Evolutionary conservation across 208 protist species (phyloP).

Genomic region (Crithidia sp.): DNA sequence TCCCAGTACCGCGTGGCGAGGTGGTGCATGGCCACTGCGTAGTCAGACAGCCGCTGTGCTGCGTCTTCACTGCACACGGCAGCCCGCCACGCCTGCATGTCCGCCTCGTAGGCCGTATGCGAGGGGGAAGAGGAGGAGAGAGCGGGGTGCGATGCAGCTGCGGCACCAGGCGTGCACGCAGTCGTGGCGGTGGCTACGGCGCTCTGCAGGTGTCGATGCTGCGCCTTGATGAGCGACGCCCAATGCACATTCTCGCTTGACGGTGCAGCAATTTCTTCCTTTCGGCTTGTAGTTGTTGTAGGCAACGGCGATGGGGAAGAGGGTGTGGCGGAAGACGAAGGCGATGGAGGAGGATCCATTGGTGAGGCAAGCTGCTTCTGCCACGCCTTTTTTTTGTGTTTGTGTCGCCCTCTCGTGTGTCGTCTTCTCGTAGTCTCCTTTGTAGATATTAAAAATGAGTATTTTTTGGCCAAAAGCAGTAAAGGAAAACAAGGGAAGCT

Average conservation of each 20-base stretch:
- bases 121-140: background rate
- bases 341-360: no score
- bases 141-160: background rate
- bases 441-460: no score
- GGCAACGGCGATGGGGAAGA: no score
- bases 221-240: constrained; percentile 53
- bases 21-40: constrained; percentile 73
- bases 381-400: no score
- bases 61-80: constrained; percentile 37
- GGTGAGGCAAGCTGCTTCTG: no score
- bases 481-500: no score
- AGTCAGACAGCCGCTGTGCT: constrained; percentile 34
- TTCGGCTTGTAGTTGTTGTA: background rate
- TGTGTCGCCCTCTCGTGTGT: no score
- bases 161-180: background rate
- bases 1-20: constrained; percentile 81
- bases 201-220: constrained; percentile 55
- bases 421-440: no score
- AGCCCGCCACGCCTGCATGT: constrained; percentile 37
- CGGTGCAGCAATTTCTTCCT: background rate
- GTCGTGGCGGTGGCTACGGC: constrained; percentile 6
- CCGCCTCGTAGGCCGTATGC: constrained; percentile 13
- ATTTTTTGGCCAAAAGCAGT: no score
- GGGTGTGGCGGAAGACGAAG: no score
- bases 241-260: constrained; percentile 27